Conservation (phyloP, 2,329 filamentous ascomycete genomes). For the Aureobasidium sp. region DNA sequence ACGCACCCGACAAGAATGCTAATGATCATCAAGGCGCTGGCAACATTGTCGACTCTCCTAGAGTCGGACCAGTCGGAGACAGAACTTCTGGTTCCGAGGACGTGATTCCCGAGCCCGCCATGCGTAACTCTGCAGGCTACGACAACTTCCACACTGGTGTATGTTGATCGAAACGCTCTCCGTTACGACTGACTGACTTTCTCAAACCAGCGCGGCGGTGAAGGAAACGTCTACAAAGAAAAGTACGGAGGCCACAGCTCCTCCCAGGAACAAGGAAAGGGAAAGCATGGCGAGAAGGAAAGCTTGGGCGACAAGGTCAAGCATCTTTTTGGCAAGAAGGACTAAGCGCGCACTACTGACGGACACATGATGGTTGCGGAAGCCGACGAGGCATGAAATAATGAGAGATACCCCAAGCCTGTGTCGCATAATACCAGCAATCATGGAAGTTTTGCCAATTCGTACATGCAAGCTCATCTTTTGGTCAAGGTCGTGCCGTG, state of each 20-base stretch:
- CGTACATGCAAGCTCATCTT: no score
- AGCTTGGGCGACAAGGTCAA: constrained; percentile 41
- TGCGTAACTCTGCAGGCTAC: constrained; percentile 28
- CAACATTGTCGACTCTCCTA: constrained; percentile 35
- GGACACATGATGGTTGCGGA: not conserved
- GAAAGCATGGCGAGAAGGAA: constrained; percentile 24
- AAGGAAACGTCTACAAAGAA: constrained; percentile 42
- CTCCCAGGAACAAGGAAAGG: constrained; percentile 25
- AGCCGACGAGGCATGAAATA: constrained; percentile 5
- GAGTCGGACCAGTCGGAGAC: constrained; percentile 22
- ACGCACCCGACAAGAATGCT: not conserved
- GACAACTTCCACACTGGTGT: constrained; percentile 45
- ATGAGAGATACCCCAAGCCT: constrained; percentile 13
- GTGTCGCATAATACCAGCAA: not conserved
- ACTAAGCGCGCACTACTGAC: not conserved
- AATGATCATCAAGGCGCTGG: constrained; percentile 30
- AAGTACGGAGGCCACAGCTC: constrained; percentile 41
- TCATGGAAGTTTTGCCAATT: not conserved
- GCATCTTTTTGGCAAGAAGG: constrained; percentile 27
- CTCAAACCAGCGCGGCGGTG: constrained; percentile 36
- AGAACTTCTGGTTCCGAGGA: constrained; percentile 31
- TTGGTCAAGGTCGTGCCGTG: no score
- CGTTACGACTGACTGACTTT: not conserved
- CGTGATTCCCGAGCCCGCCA: constrained; percentile 38
- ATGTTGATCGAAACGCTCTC: constrained; percentile 19